These are phyloP conservation scores for Phytophthora capsici DNA, from an alignment of 352 stramenopile species.

Conservation along the genomic window DNA sequence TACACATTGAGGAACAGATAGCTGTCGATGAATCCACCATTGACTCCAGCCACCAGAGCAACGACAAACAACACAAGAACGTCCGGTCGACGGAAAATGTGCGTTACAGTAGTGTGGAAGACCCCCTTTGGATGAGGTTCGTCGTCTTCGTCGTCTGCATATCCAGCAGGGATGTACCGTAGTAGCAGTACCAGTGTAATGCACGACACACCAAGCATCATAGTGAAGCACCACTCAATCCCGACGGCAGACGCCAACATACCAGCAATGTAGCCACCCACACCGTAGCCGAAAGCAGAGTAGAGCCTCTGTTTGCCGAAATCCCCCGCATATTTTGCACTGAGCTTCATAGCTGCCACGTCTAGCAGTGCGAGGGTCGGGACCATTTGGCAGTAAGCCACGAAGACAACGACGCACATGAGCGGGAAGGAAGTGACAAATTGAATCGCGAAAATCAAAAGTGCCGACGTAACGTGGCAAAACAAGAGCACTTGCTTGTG, in stretches of 20 bases:
- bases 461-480: constrained; percentile 44
- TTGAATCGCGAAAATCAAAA: constrained; percentile 55
- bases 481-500: constrained; percentile 56
- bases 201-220: constrained; percentile 45
- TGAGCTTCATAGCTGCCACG: constrained; percentile 55
- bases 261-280: constrained; percentile 51
- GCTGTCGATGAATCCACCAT: constrained; percentile 58
- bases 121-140: constrained; percentile 18
- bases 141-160: constrained; percentile 16
- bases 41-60: constrained; percentile 55
- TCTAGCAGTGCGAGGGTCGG: constrained; percentile 51
- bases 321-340: constrained; percentile 48
- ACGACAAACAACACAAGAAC: constrained; percentile 55
- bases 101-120: constrained; percentile 38
- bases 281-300: constrained; percentile 56
- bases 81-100: constrained; percentile 28
- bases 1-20: constrained; percentile 67
- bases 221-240: constrained; percentile 59
- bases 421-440: constrained; percentile 44
- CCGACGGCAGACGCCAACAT: constrained; percentile 44
- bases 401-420: constrained; percentile 42
- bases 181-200: constrained; percentile 49
- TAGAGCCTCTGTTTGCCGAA: constrained; percentile 71
- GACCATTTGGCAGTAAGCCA: constrained; percentile 48
- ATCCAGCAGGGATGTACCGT: constrained; percentile 41